phyloP scores from a whole-genome alignment of 352 stramenopile species.

The Pythium periplocum region DNA sequence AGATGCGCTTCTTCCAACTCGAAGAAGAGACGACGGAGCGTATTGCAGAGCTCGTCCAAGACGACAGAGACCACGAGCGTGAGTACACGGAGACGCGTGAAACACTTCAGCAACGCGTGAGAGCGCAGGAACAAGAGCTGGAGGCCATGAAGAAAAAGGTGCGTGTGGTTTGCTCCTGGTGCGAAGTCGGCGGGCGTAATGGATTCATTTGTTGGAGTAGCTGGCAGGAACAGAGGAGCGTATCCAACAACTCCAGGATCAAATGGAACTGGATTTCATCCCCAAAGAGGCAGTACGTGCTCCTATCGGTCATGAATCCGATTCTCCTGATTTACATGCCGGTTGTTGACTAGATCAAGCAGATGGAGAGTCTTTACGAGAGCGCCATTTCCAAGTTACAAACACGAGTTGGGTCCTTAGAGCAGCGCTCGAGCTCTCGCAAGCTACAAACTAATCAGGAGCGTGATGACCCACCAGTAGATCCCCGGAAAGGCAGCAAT shows the following conservation, averaged over 20 bases:
- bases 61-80: slow-evolving; percentile 45
- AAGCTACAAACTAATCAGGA: slow-evolving; percentile 14
- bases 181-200: too few species aligned
- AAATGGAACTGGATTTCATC: slow-evolving; percentile 14
- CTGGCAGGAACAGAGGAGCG: slow-evolving; percentile 3
- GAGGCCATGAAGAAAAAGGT: slow-evolving; percentile 33
- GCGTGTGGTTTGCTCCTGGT: too few species aligned
- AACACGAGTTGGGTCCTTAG: slow-evolving; percentile 47
- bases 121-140: slow-evolving; percentile 26
- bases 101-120: slow-evolving; percentile 4
- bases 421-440: slow-evolving; percentile 19
- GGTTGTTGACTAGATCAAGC: slow-evolving; percentile 32
- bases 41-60: slow-evolving; percentile 57
- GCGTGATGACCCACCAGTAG: background rate
- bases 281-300: slow-evolving; percentile 8
- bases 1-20: slow-evolving; percentile 57
- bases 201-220: background rate
- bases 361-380: slow-evolving; percentile 74
- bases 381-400: slow-evolving; percentile 70
- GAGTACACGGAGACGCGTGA: slow-evolving; percentile 25
- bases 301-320: background rate
- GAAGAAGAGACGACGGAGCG: slow-evolving; percentile 54
- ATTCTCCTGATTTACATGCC: too few species aligned
- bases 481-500: background rate
- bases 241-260: slow-evolving; percentile 11